Evolutionary conservation across 352 stramenopile species (phyloP), one percentile per base, ranked within the genome.

Genomic region (Phytopythium mirpurense): DNA sequence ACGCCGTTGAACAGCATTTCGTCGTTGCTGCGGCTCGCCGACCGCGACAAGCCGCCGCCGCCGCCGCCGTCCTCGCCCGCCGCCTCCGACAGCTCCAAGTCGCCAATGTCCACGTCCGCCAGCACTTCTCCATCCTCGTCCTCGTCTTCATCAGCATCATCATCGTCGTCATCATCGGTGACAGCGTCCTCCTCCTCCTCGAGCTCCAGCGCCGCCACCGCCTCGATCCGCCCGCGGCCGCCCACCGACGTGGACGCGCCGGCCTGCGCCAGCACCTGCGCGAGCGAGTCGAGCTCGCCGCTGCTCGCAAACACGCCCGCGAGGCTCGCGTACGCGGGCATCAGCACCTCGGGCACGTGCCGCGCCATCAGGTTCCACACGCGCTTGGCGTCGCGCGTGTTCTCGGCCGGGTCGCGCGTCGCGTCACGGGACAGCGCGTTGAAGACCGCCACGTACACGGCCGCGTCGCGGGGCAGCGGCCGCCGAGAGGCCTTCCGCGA

Each of bases 271-370:
- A 93, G 67, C 26, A 92, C 61, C 42, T 81, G 63, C 5, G 86
- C 56, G 10, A 93, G 72, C 18, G 75, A 82, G n/a, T 77, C 62
- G 19, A 90, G 67, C 41, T 89, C 83, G 15, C 83, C 83, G 16
- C 65, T 82, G 49, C 78, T 90, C 2, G 83, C 83, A 57, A 93
- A 88, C 26, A 90, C 83, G 18, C 79, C 79, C 0, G 83, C 83
- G 10, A 90, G 70, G 75, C 81, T 92, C n/a, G 83, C 78, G 56
- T 88, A 93, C 32, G 81, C 83, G 15, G 83, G 83, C 35, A 79
- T 64, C 19, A 88, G 59, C 23, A 93, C 69, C 24, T 82, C 70
- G 0, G 77, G 73, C 26, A 93, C 73, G 54, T 83, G 74, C 24
- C 67, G 27, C 10, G 71, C 66, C 81, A 93, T 90, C 34, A 92